Conservation (phyloP, 805 yeast genomes). For the Lipomyces sp. region DNA sequence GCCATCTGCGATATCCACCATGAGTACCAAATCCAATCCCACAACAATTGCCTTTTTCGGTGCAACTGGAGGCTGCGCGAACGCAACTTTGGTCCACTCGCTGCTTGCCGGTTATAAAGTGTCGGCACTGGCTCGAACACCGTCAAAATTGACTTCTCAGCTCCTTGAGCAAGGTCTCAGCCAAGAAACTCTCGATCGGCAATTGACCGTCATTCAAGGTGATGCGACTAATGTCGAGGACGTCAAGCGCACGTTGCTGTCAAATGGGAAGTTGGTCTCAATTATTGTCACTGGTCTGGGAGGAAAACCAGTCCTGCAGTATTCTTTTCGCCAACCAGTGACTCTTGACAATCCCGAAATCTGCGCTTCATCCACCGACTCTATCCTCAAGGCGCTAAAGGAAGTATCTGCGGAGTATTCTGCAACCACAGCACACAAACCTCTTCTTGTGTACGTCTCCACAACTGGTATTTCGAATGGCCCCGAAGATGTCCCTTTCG, state of each 20-base stretch:
- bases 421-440: neutral
- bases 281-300: constrained; percentile 2
- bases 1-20: neutral
- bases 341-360: constrained; percentile 2
- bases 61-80: constrained; percentile 4
- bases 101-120: constrained; percentile 1
- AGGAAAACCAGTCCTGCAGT: constrained; percentile 5
- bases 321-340: neutral
- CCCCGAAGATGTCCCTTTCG: neutral
- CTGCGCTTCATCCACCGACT: constrained; percentile 1
- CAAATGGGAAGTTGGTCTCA: constrained; percentile 3
- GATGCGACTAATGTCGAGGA: constrained; percentile 5
- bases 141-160: constrained; percentile 3
- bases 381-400: neutral
- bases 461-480: neutral
- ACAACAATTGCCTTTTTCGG: neutral
- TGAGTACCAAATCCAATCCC: neutral
- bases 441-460: constrained; percentile 1
- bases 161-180: constrained; percentile 7
- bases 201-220: constrained; percentile 1
- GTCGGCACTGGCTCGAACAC: neutral
- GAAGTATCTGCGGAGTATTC: neutral
- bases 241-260: constrained; percentile 2
- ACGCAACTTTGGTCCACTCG: neutral
- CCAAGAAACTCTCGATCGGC: constrained; percentile 1